Evolutionary conservation across 352 stramenopile species (phyloP), one percentile per base, ranked within the genome.

Genomic region (Hyaloperonospora brassicae): DNA sequence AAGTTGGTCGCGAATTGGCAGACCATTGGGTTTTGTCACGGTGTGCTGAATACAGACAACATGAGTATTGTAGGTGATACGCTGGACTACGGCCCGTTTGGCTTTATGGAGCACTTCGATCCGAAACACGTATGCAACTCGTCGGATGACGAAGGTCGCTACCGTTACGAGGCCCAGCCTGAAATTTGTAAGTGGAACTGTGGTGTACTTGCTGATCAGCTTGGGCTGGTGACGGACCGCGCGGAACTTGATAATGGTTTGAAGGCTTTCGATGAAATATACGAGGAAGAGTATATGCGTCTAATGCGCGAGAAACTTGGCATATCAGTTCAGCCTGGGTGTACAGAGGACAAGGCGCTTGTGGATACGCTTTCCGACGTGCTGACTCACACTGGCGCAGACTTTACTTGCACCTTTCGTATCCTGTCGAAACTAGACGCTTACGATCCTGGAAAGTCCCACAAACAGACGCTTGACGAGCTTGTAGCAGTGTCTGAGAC

Each of bases 41-140:
- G 88, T 10, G 87, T 96, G 22, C 66, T 97, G 38, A 97, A 97
- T 62, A 95, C 89, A 31, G 89, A 97, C 66, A 97, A 97, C 67
- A 89, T 95, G 78, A 93, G 80, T 49, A 82, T 97, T 51, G 54
- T 92, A 14, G 89, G 89, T 4, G 81, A 95, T 56, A 97, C 89
- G 14, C 84, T 97, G 38, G 89, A 96, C 65, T 96, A 97, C 59
- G 89, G 87, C n/a, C 89, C 87, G 43, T 97, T 84, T 64, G 89
- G 87, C 2, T 97, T 95, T 57, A 93, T 97, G 83, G 87, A 97
- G 57, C 73, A 90, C 52, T 96, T 95, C 58, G 76, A 96, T 51
- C 71, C 76, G 1, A 64, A 84, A 36, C 79, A 90, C 49, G 64
- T 90, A 41, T 89, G 79, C 70, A 93, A 93, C 54, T 84, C 77